These are phyloP conservation scores for Alloteropsis semialata DNA, from an alignment of 176 grass and related monocot species.

Conservation along the genomic window DNA sequence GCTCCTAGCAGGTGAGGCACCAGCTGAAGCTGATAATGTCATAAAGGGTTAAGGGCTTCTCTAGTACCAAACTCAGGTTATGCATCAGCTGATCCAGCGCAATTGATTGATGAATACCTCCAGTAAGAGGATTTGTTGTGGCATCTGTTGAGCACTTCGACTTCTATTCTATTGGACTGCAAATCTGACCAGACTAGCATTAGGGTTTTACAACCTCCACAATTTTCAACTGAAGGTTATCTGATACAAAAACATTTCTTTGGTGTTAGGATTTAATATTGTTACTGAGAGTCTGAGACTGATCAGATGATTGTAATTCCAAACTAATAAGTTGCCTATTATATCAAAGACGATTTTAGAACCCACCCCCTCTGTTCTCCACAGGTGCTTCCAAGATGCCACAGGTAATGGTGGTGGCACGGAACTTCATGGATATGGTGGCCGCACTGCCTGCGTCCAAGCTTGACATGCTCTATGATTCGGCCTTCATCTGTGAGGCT, in stretches of 20 bases:
- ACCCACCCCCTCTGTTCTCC: neutral
- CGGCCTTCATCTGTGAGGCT: conserved; percentile 90
- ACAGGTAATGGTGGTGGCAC: conserved; percentile 78
- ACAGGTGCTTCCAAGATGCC: conserved; percentile 59
- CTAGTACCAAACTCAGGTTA: neutral
- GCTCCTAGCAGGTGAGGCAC: neutral
- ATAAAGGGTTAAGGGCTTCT: neutral
- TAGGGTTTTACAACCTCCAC: neutral
- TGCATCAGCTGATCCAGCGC: neutral
- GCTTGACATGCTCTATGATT: conserved; percentile 81
- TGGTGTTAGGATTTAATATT: neutral
- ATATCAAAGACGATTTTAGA: neutral
- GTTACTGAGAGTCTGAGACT: no score
- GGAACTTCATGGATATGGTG: conserved; percentile 99
- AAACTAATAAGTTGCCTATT: neutral
- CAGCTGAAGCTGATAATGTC: neutral
- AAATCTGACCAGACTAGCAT: no score
- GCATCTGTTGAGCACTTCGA: neutral
- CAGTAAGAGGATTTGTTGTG: neutral
- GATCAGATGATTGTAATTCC: neutral
- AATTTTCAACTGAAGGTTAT: neutral
- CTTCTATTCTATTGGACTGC: neutral
- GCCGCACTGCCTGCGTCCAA: conserved; percentile 69
- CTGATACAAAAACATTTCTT: neutral
- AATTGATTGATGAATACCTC: neutral